Evolutionary conservation across 1,284 basidiomycete genomes (phyloP).

Genomic region (Paramarasmius palmivorus): DNA sequence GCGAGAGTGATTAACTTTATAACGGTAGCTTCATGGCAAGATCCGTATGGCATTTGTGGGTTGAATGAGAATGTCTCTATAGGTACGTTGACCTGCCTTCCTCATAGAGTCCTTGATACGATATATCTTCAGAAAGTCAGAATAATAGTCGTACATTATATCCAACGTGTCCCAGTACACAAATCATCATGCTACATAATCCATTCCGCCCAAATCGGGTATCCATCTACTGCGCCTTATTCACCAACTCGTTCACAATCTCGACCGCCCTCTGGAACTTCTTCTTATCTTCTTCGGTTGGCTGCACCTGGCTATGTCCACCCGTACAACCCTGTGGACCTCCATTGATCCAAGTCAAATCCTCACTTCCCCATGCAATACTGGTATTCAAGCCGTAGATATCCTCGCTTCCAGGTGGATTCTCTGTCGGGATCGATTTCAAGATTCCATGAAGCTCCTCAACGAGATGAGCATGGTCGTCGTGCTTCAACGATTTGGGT

Average conservation of each 20-base stretch:
- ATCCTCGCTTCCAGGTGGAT: constrained; percentile 61
- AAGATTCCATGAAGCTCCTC: constrained; percentile 59
- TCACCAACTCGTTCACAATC: constrained; percentile 57
- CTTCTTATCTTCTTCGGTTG: constrained; percentile 59
- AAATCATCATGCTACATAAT: no score
- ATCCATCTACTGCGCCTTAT: constrained; percentile 29
- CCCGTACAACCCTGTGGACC: constrained; percentile 60
- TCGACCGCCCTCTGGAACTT: constrained; percentile 69
- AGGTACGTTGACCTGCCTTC: no score
- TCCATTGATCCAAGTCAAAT: constrained; percentile 61
- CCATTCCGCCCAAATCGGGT: no score
- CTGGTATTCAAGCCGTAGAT: constrained; percentile 70
- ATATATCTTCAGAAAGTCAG: no score
- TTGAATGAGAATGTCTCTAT: no score
- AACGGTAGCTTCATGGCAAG: no score
- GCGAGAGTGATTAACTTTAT: no score
- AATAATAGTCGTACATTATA: no score
- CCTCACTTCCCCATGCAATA: constrained; percentile 61
- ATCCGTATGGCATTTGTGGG: no score
- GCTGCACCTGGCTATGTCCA: constrained; percentile 46
- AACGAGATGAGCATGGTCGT: constrained; percentile 45
- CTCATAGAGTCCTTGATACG: no score
- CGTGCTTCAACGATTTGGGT: constrained; percentile 44
- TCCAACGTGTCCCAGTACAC: no score
- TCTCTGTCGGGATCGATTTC: constrained; percentile 55